Evolutionary conservation across 148 eudicot genomes (phyloP).

Genomic region (Limonium bicolor): DNA sequence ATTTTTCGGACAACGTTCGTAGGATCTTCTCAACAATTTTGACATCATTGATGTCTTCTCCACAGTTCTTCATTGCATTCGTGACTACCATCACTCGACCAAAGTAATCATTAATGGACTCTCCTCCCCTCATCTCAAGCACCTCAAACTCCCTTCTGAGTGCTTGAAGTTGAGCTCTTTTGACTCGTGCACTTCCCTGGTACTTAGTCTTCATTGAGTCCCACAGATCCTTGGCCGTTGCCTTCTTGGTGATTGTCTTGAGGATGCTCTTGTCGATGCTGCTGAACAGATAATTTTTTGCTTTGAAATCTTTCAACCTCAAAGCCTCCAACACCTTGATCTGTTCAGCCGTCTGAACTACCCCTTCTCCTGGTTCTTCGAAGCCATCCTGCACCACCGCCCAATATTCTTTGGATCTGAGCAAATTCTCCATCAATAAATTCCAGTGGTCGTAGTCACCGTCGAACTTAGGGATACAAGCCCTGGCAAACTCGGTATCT

Average conservation of each 20-base stretch:
- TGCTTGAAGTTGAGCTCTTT: background rate
- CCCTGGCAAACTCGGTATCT: background rate
- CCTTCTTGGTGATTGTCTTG: constrained; percentile 1
- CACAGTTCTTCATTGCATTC: background rate
- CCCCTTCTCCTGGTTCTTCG: background rate
- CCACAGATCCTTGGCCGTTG: no score
- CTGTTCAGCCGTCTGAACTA: constrained; percentile 1
- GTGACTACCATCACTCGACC: background rate
- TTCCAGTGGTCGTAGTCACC: constrained; percentile 9
- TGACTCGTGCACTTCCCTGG: background rate
- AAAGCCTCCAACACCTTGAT: background rate
- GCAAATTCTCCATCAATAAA: no score
- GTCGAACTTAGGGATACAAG: constrained; percentile 7
- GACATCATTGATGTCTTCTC: constrained; percentile 1
- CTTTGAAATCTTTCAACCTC: constrained; percentile 4
- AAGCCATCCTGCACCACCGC: background rate
- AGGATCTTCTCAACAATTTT: constrained; percentile 3
- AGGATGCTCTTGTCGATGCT: background rate
- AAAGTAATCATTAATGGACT: constrained; percentile 1
- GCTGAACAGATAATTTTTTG: background rate
- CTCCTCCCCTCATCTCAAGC: background rate
- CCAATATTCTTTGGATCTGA: constrained; percentile 9
- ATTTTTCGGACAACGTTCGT: background rate
- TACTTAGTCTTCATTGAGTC: no score
- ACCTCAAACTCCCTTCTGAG: background rate